Conservation (phyloP, 108 stramenopile species). For the Aurantiochytrium sp. region DNA sequence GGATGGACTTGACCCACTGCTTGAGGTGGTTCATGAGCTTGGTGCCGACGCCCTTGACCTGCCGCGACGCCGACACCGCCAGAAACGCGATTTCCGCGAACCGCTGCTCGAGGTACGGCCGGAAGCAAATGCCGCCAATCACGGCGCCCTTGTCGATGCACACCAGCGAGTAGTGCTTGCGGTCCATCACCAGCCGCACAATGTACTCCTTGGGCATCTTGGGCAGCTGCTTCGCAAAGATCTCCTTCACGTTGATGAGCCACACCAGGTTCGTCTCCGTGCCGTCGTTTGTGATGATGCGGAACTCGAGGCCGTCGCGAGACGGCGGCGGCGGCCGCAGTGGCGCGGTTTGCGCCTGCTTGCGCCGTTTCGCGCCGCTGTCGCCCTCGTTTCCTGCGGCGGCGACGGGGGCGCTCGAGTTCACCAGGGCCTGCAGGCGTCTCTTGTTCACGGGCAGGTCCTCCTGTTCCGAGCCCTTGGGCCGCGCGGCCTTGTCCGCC, state of each 20-base stretch:
- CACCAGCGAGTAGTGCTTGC: constrained; percentile 78
- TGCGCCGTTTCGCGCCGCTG: neutral
- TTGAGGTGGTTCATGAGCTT: constrained; percentile 97
- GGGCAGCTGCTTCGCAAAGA: constrained; percentile 92
- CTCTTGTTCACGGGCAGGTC: too few species aligned
- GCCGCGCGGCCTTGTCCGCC: too few species aligned
- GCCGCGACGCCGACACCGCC: constrained; percentile 84
- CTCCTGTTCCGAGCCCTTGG: too few species aligned
- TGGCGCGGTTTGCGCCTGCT: neutral
- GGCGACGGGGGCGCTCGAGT: too few species aligned
- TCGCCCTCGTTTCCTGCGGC: too few species aligned
- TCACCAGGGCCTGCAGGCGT: too few species aligned
- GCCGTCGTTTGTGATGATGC: constrained; percentile 70
- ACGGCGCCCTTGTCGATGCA: constrained; percentile 74
- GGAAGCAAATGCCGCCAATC: constrained; percentile 93
- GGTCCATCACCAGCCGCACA: constrained; percentile 92
- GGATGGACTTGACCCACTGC: constrained; percentile 70
- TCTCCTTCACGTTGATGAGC: constrained; percentile 82
- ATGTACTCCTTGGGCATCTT: constrained; percentile 97
- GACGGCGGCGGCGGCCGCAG: neutral
- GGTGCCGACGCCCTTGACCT: constrained; percentile 86
- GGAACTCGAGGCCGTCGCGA: constrained; percentile 29
- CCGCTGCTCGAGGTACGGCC: constrained; percentile 73
- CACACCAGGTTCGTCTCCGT: constrained; percentile 67
- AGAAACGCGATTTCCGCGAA: constrained; percentile 98